phyloP scores from a whole-genome alignment of 257 asterid species.

The Petunia secreta region DNA sequence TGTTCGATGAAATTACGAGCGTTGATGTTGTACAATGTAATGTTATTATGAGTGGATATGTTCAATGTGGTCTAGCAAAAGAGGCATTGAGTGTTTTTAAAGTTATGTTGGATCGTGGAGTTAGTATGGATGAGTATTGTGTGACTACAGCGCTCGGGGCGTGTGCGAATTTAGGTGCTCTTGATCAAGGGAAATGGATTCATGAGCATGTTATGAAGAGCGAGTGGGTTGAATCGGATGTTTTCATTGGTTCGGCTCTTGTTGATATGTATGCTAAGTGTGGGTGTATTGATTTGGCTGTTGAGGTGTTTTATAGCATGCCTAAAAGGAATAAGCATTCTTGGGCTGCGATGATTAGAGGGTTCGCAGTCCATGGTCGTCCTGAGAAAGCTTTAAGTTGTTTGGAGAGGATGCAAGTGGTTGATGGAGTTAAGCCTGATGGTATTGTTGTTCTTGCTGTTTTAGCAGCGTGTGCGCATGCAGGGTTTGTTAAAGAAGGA shows the following conservation, averaged over 20 bases:
- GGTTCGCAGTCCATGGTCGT: slow-evolving; percentile 46
- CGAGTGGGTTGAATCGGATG: slow-evolving; percentile 47
- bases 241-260: slow-evolving; percentile 60
- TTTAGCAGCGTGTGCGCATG: slow-evolving; percentile 46
- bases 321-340: slow-evolving; percentile 38
- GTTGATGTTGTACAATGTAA: slow-evolving; percentile 71
- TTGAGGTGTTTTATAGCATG: slow-evolving; percentile 56
- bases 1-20: slow-evolving; percentile 54
- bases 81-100: slow-evolving; percentile 55
- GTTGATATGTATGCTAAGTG: slow-evolving; percentile 90
- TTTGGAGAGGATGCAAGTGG: slow-evolving; percentile 42
- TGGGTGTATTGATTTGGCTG: slow-evolving; percentile 63
- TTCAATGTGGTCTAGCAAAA: slow-evolving; percentile 45
- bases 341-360: slow-evolving; percentile 46
- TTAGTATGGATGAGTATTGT: slow-evolving; percentile 71
- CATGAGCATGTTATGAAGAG: slow-evolving; percentile 60
- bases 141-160: slow-evolving; percentile 63
- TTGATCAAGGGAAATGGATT: slow-evolving; percentile 66
- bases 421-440: slow-evolving; percentile 42
- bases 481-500: slow-evolving; percentile 44
- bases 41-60: slow-evolving; percentile 69
- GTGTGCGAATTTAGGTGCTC: slow-evolving; percentile 56
- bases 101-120: slow-evolving; percentile 54
- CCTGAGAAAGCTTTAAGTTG: slow-evolving; percentile 39
- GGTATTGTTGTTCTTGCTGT: slow-evolving; percentile 42